Percentiles rank a stretch among this genome's conserved stretches.
These are phyloP conservation scores for Coemansia sp. DNA, from an alignment of 192 early-diverging fungal genomes.

Conservation along the genomic window DNA sequence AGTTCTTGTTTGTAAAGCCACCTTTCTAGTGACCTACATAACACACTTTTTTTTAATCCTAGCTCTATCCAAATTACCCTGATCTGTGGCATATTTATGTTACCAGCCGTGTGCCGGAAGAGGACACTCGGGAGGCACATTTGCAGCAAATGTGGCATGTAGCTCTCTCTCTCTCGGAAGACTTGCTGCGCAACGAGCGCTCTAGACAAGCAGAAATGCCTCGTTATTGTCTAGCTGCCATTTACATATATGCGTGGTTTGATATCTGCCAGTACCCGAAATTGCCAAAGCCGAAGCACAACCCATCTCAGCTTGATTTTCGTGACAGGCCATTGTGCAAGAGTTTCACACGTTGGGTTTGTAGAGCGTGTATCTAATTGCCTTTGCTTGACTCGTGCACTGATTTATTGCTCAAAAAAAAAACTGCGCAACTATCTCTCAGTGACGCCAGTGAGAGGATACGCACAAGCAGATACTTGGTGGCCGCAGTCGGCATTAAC, in stretches of 20 bases:
- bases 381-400: not conserved
- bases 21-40: not conserved
- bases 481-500: not conserved
- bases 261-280: not conserved
- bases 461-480: not conserved
- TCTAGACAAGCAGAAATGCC: not conserved
- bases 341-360: not conserved
- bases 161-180: not conserved
- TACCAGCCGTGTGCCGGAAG: not conserved
- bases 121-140: not conserved
- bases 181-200: not conserved
- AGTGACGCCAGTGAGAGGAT: not conserved
- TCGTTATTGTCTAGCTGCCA: not conserved
- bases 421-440: not conserved
- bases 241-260: not conserved
- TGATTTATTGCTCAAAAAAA: not conserved
- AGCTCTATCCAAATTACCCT: not conserved
- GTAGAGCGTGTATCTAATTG: not conserved
- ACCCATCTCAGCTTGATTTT: not conserved
- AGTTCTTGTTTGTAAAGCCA: not conserved
- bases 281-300: not conserved
- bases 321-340: not conserved
- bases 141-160: not conserved
- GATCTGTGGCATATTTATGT: not conserved
- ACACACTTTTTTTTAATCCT: no score